Evolutionary conservation across 202 grass and related monocot genomes (phyloP), one percentile per base, ranked within the genome.

Genomic region (Carex arenaria): DNA sequence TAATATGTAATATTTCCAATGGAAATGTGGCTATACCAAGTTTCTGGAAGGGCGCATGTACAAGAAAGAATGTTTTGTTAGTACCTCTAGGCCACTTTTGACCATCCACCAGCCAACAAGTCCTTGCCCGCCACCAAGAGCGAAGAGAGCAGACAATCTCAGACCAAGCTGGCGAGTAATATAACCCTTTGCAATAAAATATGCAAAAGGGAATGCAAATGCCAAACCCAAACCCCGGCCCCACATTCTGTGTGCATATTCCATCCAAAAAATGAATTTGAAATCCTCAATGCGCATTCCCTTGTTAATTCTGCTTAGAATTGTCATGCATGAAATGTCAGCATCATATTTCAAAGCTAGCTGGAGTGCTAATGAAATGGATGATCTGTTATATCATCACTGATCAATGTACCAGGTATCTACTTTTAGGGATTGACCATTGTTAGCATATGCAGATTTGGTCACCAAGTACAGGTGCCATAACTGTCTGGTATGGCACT

Each of bases 51-150:
- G 17, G 72, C 51, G 38, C 36, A 11, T 10, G 28, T 59, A 34
- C 28, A 77, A 18, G 57, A 78, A 78, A 34, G 59, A 78, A 13
- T 13, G 40, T 85, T 61, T 20, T 62, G 30, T 7, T 82, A 67
- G 5, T 92, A 98, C 96, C 93, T 98, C 89, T 82, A 98, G 91
- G 81, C 93, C 96, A 82, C 96, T 99, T 90, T 95, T 95, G 60
- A 99, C 96, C 96, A 99, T 99, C 96, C 96, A 99, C 96, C 96
- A 99, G 43, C 96, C 96, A 82, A 99, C 88, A 15, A 99, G 73
- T 54, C 96, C 96, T 87, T 93, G 96, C 0, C 80, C 90, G 65
- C 83, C 93, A 84, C 96, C 96, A 86, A 98, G 93, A 5, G 88
- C 76, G 80, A 98, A 98, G 81, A 98, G 93, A 43, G 85, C 78